Evolutionary conservation across 2,329 filamentous ascomycete genomes (phyloP), one percentile per base, ranked within the genome.

Genomic region (Fusarium gaditjirri): DNA sequence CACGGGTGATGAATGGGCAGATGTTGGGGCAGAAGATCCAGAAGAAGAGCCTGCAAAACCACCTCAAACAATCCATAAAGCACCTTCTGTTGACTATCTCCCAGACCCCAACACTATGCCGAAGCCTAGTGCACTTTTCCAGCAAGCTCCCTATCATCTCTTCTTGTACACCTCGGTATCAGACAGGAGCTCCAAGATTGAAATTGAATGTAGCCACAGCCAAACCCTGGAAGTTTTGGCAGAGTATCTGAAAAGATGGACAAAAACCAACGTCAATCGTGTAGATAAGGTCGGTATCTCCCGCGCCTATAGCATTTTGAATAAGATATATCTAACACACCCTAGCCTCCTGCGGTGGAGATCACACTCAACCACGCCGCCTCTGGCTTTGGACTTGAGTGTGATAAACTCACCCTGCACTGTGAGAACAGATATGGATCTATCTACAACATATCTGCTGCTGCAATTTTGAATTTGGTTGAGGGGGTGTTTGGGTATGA

Each of bases 181-280:
- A 25, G 36, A 78, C 23, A 72, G 67, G 10, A 68, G n/a, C n/a
- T 8, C 71, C 13, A 74, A 72, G 27, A 79, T 87, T 14, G 81
- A 83, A 52, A 76, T 88, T 16, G 81, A 86, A 53, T 81, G 83
- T 55, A 87, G 84, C 53, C 86, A 88, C 74, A 82, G 81, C 43
- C 81, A 82, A 8, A 85, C 83, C 1, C 74, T 87, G 33, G 78
- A 84, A 57, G 76, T 87, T 21, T 72, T 88, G 11, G 78, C 80
- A 6, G 81, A 83, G 3, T 88, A 88, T 63, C 74, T 88, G 4
- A 82, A 82, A 75, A 82, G 82, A 39, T 87, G 85, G 85, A 84
- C 82, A 49, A 81, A 82, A 43, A 76, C 80, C 13, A 86, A 87
- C 58, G 79, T 83, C 50, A 78, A 81, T 12, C 75, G 82, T 31